Percentiles rank a stretch among this genome's conserved stretches.
Evolutionary conservation across 2,329 filamentous ascomycete species (phyloP).

Genomic region (Curvularia lunata): DNA sequence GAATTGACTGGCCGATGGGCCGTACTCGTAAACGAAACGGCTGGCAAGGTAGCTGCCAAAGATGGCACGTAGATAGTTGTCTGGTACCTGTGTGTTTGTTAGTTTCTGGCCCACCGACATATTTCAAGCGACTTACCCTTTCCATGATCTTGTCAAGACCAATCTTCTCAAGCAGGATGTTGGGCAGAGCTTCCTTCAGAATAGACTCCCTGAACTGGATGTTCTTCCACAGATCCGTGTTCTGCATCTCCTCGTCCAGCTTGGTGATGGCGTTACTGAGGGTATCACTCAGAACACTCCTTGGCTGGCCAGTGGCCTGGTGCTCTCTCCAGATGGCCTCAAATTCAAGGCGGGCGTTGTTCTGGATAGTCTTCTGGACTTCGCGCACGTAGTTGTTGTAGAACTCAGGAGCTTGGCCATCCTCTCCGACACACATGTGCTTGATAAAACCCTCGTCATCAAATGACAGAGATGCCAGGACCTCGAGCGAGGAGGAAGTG

Average conservation of each 20-base stretch:
- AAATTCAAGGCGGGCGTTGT: constrained; percentile 92
- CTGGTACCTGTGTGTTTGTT: constrained; percentile 68
- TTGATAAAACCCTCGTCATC: constrained; percentile 86
- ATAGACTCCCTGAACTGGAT: constrained; percentile 77
- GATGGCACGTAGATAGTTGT: constrained; percentile 90
- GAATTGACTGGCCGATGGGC: constrained; percentile 91
- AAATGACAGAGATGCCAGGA: constrained; percentile 91
- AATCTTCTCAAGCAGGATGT: constrained; percentile 84
- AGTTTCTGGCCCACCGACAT: constrained; percentile 15
- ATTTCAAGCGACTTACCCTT: constrained; percentile 62
- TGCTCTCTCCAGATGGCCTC: constrained; percentile 98
- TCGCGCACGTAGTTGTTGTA: constrained; percentile 92
- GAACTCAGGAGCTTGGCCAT: constrained; percentile 82
- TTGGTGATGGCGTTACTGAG: constrained; percentile 93
- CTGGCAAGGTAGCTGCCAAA: constrained; percentile 95
- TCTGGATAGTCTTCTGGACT: constrained; percentile 88
- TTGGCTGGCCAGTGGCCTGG: constrained; percentile 76
- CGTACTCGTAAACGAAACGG: constrained; percentile 95
- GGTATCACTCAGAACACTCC: constrained; percentile 89
- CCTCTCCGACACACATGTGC: constrained; percentile 88
- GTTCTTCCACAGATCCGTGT: constrained; percentile 89
- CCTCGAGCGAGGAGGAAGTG: constrained; percentile 94
- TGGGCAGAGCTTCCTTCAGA: constrained; percentile 83
- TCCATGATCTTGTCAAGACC: constrained; percentile 85
- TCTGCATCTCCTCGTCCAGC: constrained; percentile 93